These are phyloP conservation scores for Ophiostoma tasmaniense DNA, from an alignment of 2,329 filamentous ascomycete genomes.

Conservation along the genomic window DNA sequence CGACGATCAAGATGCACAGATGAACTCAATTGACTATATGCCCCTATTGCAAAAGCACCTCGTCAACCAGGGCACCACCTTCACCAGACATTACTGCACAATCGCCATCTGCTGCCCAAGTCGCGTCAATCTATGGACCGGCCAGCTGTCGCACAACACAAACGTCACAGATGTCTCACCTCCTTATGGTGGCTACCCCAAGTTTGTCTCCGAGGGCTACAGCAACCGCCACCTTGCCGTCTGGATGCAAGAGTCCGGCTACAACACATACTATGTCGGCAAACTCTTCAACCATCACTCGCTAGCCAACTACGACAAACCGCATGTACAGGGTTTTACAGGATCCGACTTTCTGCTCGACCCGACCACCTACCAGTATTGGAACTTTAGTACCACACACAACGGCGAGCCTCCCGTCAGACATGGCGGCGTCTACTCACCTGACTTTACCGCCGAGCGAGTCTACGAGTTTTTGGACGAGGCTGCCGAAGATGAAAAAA, in stretches of 20 bases:
- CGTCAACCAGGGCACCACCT: conserved; percentile 47
- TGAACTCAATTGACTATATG: conserved; percentile 51
- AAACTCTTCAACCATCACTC: conserved; percentile 54
- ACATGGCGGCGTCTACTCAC: conserved; percentile 42
- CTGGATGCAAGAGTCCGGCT: conserved; percentile 60
- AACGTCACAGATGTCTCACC: conserved; percentile 54
- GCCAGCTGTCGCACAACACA: conserved; percentile 55
- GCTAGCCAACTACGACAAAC: conserved; percentile 50
- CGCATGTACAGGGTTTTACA: conserved; percentile 50
- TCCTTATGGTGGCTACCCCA: conserved; percentile 56
- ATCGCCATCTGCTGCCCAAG: conserved; percentile 60
- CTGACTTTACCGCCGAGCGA: conserved; percentile 5
- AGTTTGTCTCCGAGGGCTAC: conserved; percentile 55
- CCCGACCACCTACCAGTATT: conserved; percentile 54
- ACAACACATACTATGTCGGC: conserved; percentile 63
- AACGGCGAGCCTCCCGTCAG: conserved; percentile 46
- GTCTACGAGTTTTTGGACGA: conserved; percentile 38
- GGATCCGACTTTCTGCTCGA: conserved; percentile 48
- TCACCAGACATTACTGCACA: conserved; percentile 55
- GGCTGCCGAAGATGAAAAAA: conserved; percentile 38
- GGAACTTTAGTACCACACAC: conserved; percentile 50
- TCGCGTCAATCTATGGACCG: conserved; percentile 56
- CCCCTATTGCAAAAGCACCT: conserved; percentile 39
- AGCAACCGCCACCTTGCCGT: conserved; percentile 61
- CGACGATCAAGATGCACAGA: conserved; percentile 55